Percentiles rank a stretch among this genome's conserved stretches.
These are phyloP conservation scores for Calonectria montana DNA, from an alignment of 2,329 filamentous ascomycete species.

Conservation along the genomic window DNA sequence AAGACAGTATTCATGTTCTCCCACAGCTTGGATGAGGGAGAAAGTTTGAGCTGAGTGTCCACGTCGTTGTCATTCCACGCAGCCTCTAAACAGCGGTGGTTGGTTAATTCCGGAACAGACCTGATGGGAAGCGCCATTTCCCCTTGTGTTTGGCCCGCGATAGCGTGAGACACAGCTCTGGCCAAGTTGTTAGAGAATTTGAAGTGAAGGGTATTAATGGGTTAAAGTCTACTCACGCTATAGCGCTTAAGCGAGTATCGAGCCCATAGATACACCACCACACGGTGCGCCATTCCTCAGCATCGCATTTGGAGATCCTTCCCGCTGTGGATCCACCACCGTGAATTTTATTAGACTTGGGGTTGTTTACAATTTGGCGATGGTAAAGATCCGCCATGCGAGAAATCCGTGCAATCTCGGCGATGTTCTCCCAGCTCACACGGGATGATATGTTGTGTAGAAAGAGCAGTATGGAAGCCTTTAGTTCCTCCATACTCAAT, in stretches of 20 bases:
- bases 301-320: neutral
- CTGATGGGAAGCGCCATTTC: neutral
- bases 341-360: neutral
- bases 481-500: neutral
- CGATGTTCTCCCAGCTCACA: neutral
- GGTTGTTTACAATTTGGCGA: neutral
- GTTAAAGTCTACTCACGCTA: neutral
- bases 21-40: neutral
- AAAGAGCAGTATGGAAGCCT: neutral
- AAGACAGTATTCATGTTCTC: neutral
- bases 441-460: neutral
- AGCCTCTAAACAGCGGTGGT: neutral
- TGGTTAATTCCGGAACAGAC: neutral
- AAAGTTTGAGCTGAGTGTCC: neutral
- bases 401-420: neutral
- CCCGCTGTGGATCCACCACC: accelerated
- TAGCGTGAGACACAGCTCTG: neutral
- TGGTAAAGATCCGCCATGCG: neutral
- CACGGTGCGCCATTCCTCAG: neutral
- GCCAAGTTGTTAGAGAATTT: too few species aligned
- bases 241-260: neutral
- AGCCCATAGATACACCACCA: neutral
- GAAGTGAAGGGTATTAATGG: neutral
- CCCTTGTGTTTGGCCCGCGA: neutral
- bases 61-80: neutral